These are phyloP conservation scores for Articulospora tetracladia DNA, from an alignment of 495 filamentous ascomycete genomes.

Conservation along the genomic window DNA sequence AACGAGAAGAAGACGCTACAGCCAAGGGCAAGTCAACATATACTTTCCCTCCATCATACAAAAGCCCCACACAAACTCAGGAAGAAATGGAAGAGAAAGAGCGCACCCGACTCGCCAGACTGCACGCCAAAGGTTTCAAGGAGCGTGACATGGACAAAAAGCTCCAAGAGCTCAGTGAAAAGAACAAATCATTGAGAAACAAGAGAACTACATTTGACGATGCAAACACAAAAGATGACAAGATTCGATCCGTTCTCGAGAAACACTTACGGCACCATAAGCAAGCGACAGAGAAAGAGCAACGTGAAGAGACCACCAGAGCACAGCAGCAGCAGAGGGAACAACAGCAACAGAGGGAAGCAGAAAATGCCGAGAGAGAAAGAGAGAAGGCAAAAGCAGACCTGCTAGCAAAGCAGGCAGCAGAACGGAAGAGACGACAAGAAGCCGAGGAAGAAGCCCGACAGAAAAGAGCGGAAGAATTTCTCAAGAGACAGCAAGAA, in stretches of 20 bases:
- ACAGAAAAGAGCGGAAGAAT: conserved; percentile 1
- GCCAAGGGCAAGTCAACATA: conserved; percentile 28
- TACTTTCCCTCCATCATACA: conserved; percentile 24
- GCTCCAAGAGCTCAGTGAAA: conserved; percentile 11
- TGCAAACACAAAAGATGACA: conserved; percentile 28
- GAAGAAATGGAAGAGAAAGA: conserved; percentile 29
- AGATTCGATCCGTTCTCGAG: conserved; percentile 23
- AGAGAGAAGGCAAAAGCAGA: conserved; percentile 25
- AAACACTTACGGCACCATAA: conserved; percentile 22
- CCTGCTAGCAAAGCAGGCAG: conserved; percentile 14
- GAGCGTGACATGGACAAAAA: conserved; percentile 27
- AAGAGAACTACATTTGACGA: conserved; percentile 25
- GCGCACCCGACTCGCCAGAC: conserved; percentile 27
- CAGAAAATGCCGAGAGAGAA: conserved; percentile 12
- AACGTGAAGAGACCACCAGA: conserved; percentile 13
- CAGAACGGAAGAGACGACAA: conserved; percentile 6
- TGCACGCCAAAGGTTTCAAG: too few species aligned
- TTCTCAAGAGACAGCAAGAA: not conserved
- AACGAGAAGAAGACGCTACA: conserved; percentile 25
- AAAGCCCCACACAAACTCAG: conserved; percentile 23
- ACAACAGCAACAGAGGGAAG: too few species aligned
- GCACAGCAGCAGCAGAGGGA: conserved; percentile 9
- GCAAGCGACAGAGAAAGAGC: conserved; percentile 14
- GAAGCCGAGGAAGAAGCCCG: conserved; percentile 1
- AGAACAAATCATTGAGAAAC: conserved; percentile 22